Base-by-base conservation (phyloP, 208 protist genomes). In the Phytomonas sp. region DNA sequence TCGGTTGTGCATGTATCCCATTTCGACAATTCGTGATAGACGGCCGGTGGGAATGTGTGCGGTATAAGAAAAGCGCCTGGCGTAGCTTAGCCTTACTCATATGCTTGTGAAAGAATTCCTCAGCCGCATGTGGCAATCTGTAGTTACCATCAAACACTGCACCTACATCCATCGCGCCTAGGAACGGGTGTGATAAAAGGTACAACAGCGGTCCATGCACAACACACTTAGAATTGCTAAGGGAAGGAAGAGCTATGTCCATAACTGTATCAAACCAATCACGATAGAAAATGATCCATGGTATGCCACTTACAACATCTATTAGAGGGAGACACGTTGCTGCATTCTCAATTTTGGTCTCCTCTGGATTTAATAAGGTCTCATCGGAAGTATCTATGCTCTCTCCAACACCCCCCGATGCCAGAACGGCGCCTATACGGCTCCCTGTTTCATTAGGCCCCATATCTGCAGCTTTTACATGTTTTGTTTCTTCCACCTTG, bases 181-280 rank as follows among this genome's bases (percentile, higher is more conserved):
- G 85, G 71, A 95, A 92, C 17, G 89, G 87, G 65, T 94, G 85
- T 1, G 80, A 82, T 7, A 88, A 40, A 29, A 92, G 72, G 32
- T 73, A 67, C 53, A 81, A 60, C 23, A 79, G 56, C 2, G 83
- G 74, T 23, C 64, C 69, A 69, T 87, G 82, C 8, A 92, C 70
- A 26, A 69, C 68, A 75, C 85, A 88, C 28, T 46, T 36, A n/a
- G 23, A 36, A 26, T 69, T n/a, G 36, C 37, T n/a, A 26, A 26
- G 4, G 20, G 13, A 56, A 56, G 66, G 63, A 68, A 85, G 79
- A 36, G 82, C 80, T 20, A 78, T 70, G 64, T 89, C 81, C 29
- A 92, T 60, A 33, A 92, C 67, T 4, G 81, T 75, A 67, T 92
- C 80, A 66, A 88, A 85, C 43, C 90, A 80, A 43, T 85, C 79